Evolutionary conservation across 1,139 yeast genomes (phyloP).

Genomic region (Geotrichum reessii): DNA sequence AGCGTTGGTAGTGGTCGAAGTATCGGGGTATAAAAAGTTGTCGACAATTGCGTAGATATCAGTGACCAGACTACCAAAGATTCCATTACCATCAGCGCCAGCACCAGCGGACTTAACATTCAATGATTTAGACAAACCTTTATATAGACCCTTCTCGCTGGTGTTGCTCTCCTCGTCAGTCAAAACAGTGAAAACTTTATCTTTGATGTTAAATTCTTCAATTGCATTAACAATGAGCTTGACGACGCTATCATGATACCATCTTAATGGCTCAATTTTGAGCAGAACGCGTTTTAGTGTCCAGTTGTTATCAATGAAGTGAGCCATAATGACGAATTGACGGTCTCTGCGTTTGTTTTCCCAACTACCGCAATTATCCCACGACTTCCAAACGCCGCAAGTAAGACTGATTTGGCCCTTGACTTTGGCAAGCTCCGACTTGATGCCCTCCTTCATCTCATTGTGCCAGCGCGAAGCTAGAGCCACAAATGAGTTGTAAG

Average conservation of each 20-base stretch:
- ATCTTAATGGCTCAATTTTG: constrained; percentile 14
- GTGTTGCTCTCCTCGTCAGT: constrained; percentile 8
- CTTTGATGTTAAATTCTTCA: constrained; percentile 15
- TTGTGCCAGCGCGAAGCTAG: constrained; percentile 17
- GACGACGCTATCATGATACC: constrained; percentile 19
- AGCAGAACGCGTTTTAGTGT: constrained; percentile 14
- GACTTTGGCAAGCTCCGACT: constrained; percentile 10
- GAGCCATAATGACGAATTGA: constrained; percentile 17
- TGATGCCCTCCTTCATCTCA: constrained; percentile 14
- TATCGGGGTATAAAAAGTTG: constrained; percentile 6
- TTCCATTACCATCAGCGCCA: neutral
- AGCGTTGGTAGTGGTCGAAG: neutral
- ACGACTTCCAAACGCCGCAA: constrained; percentile 19
- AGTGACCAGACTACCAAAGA: constrained; percentile 13
- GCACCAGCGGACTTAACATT: neutral
- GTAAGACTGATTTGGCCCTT: constrained; percentile 16
- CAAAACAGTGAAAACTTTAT: constrained; percentile 16
- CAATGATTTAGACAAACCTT: constrained; percentile 2
- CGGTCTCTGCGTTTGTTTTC: constrained; percentile 12
- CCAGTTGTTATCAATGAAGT: constrained; percentile 19
- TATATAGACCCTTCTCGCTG: constrained; percentile 4
- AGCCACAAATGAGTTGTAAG: constrained; percentile 14
- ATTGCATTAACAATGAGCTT: constrained; percentile 10
- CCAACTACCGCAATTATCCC: constrained; percentile 15
- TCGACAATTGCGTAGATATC: constrained; percentile 14